Conservation (phyloP, 257 asterid species). For the Lavandula angustifolia region DNA sequence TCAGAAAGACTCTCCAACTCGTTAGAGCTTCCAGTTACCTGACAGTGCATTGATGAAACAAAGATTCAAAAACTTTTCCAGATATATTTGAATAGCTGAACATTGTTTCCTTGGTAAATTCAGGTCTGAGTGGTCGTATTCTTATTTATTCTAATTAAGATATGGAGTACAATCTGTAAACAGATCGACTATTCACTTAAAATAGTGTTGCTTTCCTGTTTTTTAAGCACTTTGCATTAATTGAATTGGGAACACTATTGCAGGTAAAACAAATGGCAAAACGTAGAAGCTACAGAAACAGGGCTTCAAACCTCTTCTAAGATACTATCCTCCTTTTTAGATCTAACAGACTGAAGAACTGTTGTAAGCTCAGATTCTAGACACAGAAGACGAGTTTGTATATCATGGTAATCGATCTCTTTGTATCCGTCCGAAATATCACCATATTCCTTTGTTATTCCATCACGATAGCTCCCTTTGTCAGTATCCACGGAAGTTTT, state of each 20-base stretch:
- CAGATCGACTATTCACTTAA: conserved; percentile 4
- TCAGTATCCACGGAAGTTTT: conserved; percentile 34
- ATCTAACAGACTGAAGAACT: conserved; percentile 58
- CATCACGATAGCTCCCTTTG: conserved; percentile 38
- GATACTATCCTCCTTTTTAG: conserved; percentile 43
- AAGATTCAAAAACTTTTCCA: conserved; percentile 11
- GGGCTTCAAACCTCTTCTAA: conserved; percentile 50
- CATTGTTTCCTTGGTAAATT: conserved; percentile 4
- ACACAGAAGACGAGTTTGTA: conserved; percentile 57
- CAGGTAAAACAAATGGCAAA: conserved; percentile 19
- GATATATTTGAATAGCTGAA: background rate
- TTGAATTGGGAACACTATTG: background rate
- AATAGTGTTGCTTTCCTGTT: conserved; percentile 2
- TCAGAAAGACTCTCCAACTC: conserved; percentile 63
- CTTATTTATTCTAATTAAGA: background rate
- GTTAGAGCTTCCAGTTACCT: conserved; percentile 53
- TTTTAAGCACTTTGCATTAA: conserved; percentile 14
- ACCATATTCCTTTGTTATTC: conserved; percentile 35
- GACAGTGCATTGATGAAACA: conserved; percentile 19
- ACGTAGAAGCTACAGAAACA: conserved; percentile 19
- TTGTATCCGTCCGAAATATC: conserved; percentile 37
- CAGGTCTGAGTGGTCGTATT: conserved; percentile 8
- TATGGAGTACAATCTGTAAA: conserved; percentile 6
- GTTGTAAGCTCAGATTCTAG: conserved; percentile 70
- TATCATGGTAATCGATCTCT: conserved; percentile 41